Evolutionary conservation across 2,329 filamentous ascomycete genomes (phyloP), one percentile per base, ranked within the genome.

Genomic region (Lachnellula hyalina): DNA sequence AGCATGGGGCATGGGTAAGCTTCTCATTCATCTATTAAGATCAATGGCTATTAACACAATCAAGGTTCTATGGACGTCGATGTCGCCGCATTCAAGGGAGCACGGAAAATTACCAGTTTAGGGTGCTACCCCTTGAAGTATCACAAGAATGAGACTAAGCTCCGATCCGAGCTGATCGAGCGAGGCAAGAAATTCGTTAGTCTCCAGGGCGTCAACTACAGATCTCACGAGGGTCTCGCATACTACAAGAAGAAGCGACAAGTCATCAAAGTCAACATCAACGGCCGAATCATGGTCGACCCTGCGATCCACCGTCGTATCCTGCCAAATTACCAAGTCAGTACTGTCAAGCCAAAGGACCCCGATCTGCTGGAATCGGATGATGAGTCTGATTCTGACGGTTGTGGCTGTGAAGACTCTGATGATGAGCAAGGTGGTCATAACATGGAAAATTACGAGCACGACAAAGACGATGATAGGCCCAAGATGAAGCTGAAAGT

Each of bases 241-340:
- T 96, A 90, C 71, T 83, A 84, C 74, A 95, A 93, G 75, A 86
- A 87, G 70, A 90, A 90, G 75, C 86, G 86, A 64, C 75, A 78
- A 55, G 75, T 89, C 14, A 74, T 88, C 67, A 93, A 90, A 69
- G 86, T 95, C 71, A 90, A 90, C 66, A 86, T 96, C 69, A 90
- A 91, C 59, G 88, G 90, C 17, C 85, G 92, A 32, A 80, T 96
- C 59, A 96, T 96, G 90, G 78, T 96, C 23, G 92, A 96, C 66
- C 84, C 90, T 0, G 84, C 84, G 3, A 89, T 88, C 42, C 91
- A 95, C 72, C 83, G 90, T 8, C 83, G 89, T 35, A 89, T 93
- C 69, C 89, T 94, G 62, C 89, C 91, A 1, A 96, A 96, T 68
- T 96, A 96, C 62, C 82, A 81, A 0, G 82, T 93, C 63, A 89